Conservation (phyloP, 495 filamentous ascomycete species). For the Achaetomiella virescens region DNA sequence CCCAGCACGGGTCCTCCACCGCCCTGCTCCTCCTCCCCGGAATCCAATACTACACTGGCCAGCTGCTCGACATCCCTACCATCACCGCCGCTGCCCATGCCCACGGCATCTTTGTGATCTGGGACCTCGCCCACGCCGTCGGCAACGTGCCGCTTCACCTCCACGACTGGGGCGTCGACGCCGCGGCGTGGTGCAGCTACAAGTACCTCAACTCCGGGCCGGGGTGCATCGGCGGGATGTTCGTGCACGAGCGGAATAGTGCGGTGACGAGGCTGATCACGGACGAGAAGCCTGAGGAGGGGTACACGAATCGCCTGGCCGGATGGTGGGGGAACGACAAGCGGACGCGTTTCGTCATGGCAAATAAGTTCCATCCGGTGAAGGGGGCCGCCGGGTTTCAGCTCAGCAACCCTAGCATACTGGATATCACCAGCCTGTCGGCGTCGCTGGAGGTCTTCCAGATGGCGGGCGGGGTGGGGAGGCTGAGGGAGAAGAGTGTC, state of each 20-base stretch:
- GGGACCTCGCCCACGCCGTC: slow-evolving; percentile 92
- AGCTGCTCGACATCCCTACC: slow-evolving; percentile 75
- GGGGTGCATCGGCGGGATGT: slow-evolving; percentile 77
- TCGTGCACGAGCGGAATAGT: slow-evolving; percentile 76
- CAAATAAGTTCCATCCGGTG: slow-evolving; percentile 67
- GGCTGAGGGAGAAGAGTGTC: slow-evolving; percentile 68
- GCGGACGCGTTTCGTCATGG: slow-evolving; percentile 69
- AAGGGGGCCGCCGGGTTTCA: slow-evolving; percentile 64
- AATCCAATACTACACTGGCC: slow-evolving; percentile 92
- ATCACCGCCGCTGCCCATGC: slow-evolving; percentile 79
- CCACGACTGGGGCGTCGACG: slow-evolving; percentile 93
- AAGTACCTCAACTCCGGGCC: slow-evolving; percentile 95
- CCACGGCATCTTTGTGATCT: slow-evolving; percentile 74
- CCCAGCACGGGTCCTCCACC: slow-evolving; percentile 65
- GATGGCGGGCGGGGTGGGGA: slow-evolving; percentile 58
- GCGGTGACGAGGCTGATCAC: slow-evolving; percentile 38
- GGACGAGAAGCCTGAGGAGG: slow-evolving; percentile 32
- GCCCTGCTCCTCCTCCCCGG: slow-evolving; percentile 82
- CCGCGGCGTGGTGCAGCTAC: slow-evolving; percentile 95
- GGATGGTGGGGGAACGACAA: slow-evolving; percentile 92
- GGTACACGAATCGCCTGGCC: slow-evolving; percentile 53
- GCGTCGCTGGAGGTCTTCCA: slow-evolving; percentile 77
- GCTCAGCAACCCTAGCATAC: slow-evolving; percentile 59
- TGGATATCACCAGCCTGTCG: slow-evolving; percentile 63
- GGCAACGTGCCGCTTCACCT: slow-evolving; percentile 81